Conservation (phyloP, 2,329 filamentous ascomycete species). For the Hymenotorrendiella dingleyae region DNA sequence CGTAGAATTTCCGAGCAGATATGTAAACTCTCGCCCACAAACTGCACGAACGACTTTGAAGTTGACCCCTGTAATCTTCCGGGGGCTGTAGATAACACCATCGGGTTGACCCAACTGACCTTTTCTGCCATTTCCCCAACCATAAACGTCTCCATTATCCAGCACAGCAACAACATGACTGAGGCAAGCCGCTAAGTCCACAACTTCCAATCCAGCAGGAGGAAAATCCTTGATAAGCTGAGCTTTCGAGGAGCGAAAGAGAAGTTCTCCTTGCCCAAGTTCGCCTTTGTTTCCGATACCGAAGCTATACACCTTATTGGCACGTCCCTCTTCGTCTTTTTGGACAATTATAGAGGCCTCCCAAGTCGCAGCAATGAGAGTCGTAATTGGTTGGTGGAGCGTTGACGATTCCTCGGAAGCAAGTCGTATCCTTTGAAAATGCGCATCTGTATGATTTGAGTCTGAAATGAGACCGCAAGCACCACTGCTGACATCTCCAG, state of each 20-base stretch:
- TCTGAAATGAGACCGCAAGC: slow-evolving; percentile 42
- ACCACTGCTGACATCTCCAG: slow-evolving; percentile 53
- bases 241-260: slow-evolving; percentile 43
- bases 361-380: slow-evolving; percentile 69
- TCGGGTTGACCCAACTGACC: slow-evolving; percentile 67
- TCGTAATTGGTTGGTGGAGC: slow-evolving; percentile 27
- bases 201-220: slow-evolving; percentile 49
- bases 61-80: slow-evolving; percentile 48
- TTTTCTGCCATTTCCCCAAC: slow-evolving; percentile 84
- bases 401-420: slow-evolving; percentile 13
- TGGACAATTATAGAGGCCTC: slow-evolving; percentile 61
- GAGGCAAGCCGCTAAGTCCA: slow-evolving; percentile 67
- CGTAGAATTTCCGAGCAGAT: slow-evolving; percentile 51
- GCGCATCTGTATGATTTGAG: slow-evolving; percentile 3
- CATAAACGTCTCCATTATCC: slow-evolving; percentile 70
- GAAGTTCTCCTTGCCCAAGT: slow-evolving; percentile 55
- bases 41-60: slow-evolving; percentile 64
- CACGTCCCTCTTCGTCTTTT: slow-evolving; percentile 37
- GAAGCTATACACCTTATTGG: slow-evolving; percentile 52
- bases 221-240: slow-evolving; percentile 57
- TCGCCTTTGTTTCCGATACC: slow-evolving; percentile 68
- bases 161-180: slow-evolving; percentile 71
- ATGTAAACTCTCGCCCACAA: slow-evolving; percentile 84
- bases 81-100: slow-evolving; percentile 51
- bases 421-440: slow-evolving; percentile 18